Conservation (phyloP, 169 alveolate species). For the Eimeria nieschulzi region DNA sequence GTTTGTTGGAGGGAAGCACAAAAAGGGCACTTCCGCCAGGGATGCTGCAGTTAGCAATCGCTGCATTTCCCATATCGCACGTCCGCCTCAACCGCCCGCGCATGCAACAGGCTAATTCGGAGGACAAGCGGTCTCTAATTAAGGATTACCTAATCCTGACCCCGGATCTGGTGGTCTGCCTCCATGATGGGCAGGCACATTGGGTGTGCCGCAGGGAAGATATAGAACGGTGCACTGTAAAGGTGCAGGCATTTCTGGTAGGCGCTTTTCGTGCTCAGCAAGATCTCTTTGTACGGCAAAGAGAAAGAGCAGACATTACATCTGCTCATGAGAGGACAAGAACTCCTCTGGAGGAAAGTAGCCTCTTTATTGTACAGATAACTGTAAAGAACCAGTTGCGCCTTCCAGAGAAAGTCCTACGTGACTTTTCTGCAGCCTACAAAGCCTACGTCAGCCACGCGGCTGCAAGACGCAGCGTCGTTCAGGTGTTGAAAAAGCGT, state of each 20-base stretch:
- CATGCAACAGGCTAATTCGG: neutral
- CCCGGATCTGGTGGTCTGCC: constrained; percentile 41
- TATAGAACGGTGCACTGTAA: constrained; percentile 22
- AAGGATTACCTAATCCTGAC: constrained; percentile 60
- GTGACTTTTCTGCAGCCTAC: constrained; percentile 40
- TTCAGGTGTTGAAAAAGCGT: constrained; percentile 16
- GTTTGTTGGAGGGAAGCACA: constrained; percentile 39
- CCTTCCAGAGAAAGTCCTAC: constrained; percentile 18
- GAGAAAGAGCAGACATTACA: neutral
- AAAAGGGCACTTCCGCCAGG: constrained; percentile 22
- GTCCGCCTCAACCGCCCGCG: neutral
- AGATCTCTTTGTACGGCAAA: constrained; percentile 2
- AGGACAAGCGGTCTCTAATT: neutral
- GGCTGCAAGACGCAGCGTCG: constrained; percentile 37
- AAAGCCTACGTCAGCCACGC: constrained; percentile 54
- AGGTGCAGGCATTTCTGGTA: constrained; percentile 28
- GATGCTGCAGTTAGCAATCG: constrained; percentile 50
- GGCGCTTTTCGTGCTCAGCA: constrained; percentile 62
- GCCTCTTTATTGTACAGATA: constrained; percentile 23
- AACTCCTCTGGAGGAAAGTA: neutral
- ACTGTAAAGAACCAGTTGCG: constrained; percentile 31
- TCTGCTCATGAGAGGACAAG: neutral
- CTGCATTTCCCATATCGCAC: constrained; percentile 55
- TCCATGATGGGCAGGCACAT: constrained; percentile 48
- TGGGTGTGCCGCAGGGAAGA: constrained; percentile 73